phyloP scores from a whole-genome alignment of 2,329 filamentous ascomycete species.

The Aspergillus transmontanensis region DNA sequence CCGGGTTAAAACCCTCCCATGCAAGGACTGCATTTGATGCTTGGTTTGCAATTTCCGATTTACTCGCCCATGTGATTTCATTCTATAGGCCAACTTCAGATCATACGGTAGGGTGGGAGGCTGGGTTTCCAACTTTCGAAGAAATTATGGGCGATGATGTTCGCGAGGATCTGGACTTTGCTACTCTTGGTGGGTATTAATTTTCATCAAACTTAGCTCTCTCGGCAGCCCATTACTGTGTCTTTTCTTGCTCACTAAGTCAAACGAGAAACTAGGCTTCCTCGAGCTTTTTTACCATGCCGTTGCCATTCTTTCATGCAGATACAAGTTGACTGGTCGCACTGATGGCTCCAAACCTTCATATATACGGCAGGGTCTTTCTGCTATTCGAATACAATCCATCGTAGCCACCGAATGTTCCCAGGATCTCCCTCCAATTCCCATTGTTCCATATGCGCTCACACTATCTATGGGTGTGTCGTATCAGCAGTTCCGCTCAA shows the following conservation, averaged over 20 bases:
- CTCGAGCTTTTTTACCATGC: slow-evolving; percentile 61
- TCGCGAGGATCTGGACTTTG: slow-evolving; percentile 30
- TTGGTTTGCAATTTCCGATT: slow-evolving; percentile 42
- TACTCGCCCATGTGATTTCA: slow-evolving; percentile 42
- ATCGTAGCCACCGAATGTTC: slow-evolving; percentile 51
- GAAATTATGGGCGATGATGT: slow-evolving; percentile 33
- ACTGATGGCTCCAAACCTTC: slow-evolving; percentile 53
- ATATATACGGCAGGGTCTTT: slow-evolving; percentile 57
- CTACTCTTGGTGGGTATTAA: slow-evolving; percentile 29
- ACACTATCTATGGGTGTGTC: slow-evolving; percentile 59
- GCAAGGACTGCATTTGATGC: slow-evolving; percentile 34
- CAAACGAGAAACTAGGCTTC: slow-evolving; percentile 37
- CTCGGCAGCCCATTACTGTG: neutral
- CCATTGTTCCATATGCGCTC: slow-evolving; percentile 59
- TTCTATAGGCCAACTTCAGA: slow-evolving; percentile 42
- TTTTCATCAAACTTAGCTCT: neutral
- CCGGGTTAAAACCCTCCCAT: slow-evolving; percentile 18
- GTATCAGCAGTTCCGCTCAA: slow-evolving; percentile 59
- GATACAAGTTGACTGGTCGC: slow-evolving; percentile 39
- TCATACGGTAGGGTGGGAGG: slow-evolving; percentile 40
- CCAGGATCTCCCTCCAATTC: slow-evolving; percentile 52
- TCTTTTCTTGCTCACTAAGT: slow-evolving; percentile 5
- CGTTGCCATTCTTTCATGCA: slow-evolving; percentile 59
- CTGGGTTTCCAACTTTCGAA: slow-evolving; percentile 41
- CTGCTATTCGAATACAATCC: slow-evolving; percentile 58